Evolutionary conservation across 768 basidiomycete genomes (phyloP).

Genomic region (Panaeolus cyanescens): DNA sequence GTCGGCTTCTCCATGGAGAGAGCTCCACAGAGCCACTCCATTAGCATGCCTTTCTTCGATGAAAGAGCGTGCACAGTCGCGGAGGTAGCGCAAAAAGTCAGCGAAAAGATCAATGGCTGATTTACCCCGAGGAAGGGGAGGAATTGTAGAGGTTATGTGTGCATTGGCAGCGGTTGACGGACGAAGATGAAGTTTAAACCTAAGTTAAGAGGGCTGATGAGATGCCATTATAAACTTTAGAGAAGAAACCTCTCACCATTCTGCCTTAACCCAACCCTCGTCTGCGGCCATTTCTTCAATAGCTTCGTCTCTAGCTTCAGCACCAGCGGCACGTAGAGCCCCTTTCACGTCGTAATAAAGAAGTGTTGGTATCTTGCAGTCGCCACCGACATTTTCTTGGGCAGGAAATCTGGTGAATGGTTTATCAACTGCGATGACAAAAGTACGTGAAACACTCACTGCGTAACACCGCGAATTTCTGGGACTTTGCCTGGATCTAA

Average conservation of each 20-base stretch:
- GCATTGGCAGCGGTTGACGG: slow-evolving; percentile 18
- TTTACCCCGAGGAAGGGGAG: slow-evolving; percentile 43
- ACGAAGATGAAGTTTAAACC: slow-evolving; percentile 33
- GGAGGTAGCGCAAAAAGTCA: slow-evolving; percentile 53
- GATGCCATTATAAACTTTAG: neutral
- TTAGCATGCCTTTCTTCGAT: slow-evolving; percentile 47
- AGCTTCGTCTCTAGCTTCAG: slow-evolving; percentile 41
- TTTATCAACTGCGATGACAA: neutral
- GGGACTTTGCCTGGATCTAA: slow-evolving; percentile 37
- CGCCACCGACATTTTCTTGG: slow-evolving; percentile 41
- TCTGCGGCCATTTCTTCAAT: slow-evolving; percentile 41
- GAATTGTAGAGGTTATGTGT: slow-evolving; percentile 18
- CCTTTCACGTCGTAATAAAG: slow-evolving; percentile 46
- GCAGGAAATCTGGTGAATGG: slow-evolving; percentile 40
- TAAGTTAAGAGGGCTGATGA: neutral
- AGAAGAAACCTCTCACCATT: slow-evolving; percentile 39
- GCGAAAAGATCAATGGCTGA: slow-evolving; percentile 40
- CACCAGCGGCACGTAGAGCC: slow-evolving; percentile 39
- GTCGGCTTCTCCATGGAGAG: slow-evolving; percentile 40
- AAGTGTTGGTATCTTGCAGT: slow-evolving; percentile 49
- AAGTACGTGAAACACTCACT: slow-evolving; percentile 7
- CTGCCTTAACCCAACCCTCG: slow-evolving; percentile 44
- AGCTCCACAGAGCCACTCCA: slow-evolving; percentile 44
- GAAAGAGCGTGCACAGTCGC: slow-evolving; percentile 41
- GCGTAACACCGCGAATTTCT: slow-evolving; percentile 22